Base-by-base conservation (phyloP, 2,329 filamentous ascomycete species). In the Didymellaceae sp. region DNA sequence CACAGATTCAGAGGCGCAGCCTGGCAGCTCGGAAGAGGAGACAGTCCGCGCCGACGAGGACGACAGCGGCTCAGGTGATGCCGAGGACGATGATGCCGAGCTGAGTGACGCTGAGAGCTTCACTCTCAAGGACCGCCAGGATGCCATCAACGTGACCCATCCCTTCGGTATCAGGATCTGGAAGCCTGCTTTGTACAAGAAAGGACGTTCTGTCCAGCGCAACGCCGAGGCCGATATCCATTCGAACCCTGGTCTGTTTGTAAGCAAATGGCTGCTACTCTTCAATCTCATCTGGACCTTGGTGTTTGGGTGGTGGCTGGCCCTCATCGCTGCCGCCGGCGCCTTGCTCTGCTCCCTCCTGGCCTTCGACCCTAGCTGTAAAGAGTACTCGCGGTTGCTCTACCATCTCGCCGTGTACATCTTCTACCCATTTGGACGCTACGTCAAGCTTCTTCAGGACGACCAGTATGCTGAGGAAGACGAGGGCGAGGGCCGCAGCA, bases 101-200 rank as follows among this genome's bases (percentile, higher is more conserved):
- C 67, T 92, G 42, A 97, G 93, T 72, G 94, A 97, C 63, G 89
- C 94, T 1, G 94, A 97, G 76, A 97, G 93, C 77, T 99, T 99
- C 72, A 99, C 94, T 0, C 82, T 99, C 63, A 96, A 95, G 73
- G 94, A 99, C 73, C 86, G 94, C 47, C 94, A 99, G 75, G 87
- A 96, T 71, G 94, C 94, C 59, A 99, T 99, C 80, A 99, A 99
- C 76, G 88, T 96, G 73, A 99, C 94, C 0, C 94, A 99, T 79
- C 94, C 94, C 0, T 99, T 99, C 66, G 94, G 94, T 80, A 97
- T 99, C 70, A 87, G 95, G 71, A 90, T 99, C 57, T 99, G 94
- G 94, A 99, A 99, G 74, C 94, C 94, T 33, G 95, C 94, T 1
- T 75, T 99, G 57, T 99, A 99, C 82, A 99, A 99, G 77, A 99